phyloP scores from a whole-genome alignment of 2,329 filamentous ascomycete genomes.

The Fusarium napiforme region DNA sequence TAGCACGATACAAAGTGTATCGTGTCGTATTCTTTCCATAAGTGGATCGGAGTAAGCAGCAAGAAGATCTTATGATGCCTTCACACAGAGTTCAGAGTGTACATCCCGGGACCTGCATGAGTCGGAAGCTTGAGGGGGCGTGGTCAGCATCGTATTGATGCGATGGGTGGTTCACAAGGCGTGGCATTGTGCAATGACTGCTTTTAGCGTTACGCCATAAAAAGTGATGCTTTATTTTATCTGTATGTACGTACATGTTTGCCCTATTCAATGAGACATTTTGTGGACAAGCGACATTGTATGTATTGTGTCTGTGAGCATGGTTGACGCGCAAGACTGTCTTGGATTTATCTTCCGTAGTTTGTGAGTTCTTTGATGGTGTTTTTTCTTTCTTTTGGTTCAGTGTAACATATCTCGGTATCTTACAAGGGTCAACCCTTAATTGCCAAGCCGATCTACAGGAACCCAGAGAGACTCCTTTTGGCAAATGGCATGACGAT shows the following conservation, averaged over 20 bases:
- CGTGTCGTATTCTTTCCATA: neutral
- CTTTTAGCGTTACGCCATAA: slow-evolving; percentile 15
- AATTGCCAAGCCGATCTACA: slow-evolving; percentile 37
- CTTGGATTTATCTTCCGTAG: slow-evolving; percentile 23
- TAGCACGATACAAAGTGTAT: neutral
- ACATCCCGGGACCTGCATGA: slow-evolving; percentile 33
- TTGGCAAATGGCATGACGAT: slow-evolving; percentile 9
- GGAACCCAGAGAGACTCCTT: slow-evolving; percentile 20
- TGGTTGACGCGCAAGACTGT: slow-evolving; percentile 13
- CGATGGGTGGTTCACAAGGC: slow-evolving; percentile 3
- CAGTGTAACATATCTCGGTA: slow-evolving; percentile 8
- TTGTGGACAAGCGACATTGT: neutral
- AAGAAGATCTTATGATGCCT: neutral
- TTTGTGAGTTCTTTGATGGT: neutral
- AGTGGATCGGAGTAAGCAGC: neutral
- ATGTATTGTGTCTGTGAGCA: neutral
- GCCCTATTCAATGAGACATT: slow-evolving; percentile 6
- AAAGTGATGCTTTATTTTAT: neutral
- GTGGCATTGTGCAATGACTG: slow-evolving; percentile 7
- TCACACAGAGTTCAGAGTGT: slow-evolving; percentile 3
- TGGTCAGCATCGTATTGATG: slow-evolving; percentile 19
- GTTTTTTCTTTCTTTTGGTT: neutral
- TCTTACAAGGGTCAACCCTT: slow-evolving; percentile 5
- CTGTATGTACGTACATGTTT: neutral
- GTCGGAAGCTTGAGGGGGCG: slow-evolving; percentile 2